Percentiles rank a stretch among this genome's conserved stretches.
phyloP scores from a whole-genome alignment of 768 basidiomycete genomes.

The Xanthoconium purpureum region DNA sequence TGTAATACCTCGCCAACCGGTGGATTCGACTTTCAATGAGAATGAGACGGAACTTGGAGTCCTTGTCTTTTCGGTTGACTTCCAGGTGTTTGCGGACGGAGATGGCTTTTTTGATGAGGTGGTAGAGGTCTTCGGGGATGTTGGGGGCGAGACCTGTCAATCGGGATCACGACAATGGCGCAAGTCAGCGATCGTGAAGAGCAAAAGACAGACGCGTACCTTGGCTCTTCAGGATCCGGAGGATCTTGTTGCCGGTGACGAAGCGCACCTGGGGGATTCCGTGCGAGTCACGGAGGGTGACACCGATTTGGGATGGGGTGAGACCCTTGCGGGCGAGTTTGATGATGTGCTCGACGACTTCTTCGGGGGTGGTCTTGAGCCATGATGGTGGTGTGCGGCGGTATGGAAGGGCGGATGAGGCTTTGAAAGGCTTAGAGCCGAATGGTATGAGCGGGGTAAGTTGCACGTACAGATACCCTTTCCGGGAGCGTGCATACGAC shows the following conservation, averaged over 20 bases:
- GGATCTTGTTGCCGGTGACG: slow-evolving; percentile 99
- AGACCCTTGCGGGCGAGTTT: slow-evolving; percentile 98
- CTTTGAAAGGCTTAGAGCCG: slow-evolving; percentile 37
- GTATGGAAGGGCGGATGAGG: slow-evolving; percentile 95
- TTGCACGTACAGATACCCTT: slow-evolving; percentile 92
- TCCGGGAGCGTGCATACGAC: slow-evolving; percentile 99
- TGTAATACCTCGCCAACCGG: slow-evolving; percentile 97
- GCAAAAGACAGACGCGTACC: slow-evolving; percentile 51
- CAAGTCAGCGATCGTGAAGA: slow-evolving; percentile 1
- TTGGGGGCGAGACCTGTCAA: slow-evolving; percentile 84
- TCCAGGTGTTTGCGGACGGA: slow-evolving; percentile 98
- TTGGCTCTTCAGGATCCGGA: slow-evolving; percentile 93
- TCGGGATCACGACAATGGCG: no score
- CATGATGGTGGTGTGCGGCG: slow-evolving; percentile 91
- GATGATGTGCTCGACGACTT: slow-evolving; percentile 93
- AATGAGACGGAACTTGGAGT: slow-evolving; percentile 95
- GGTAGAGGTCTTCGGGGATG: slow-evolving; percentile 99
- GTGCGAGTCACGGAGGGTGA: slow-evolving; percentile 95
- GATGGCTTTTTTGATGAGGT: slow-evolving; percentile 99
- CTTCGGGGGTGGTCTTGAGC: slow-evolving; percentile 95
- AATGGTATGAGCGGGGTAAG: not conserved
- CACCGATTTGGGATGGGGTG: slow-evolving; percentile 97
- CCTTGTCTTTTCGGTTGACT: slow-evolving; percentile 98
- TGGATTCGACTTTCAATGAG: slow-evolving; percentile 99
- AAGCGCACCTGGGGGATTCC: slow-evolving; percentile 98